These are phyloP conservation scores for Sphagnum contortum DNA, from an alignment of 225 moss, liverwort and hornwort species.

Conservation along the genomic window DNA sequence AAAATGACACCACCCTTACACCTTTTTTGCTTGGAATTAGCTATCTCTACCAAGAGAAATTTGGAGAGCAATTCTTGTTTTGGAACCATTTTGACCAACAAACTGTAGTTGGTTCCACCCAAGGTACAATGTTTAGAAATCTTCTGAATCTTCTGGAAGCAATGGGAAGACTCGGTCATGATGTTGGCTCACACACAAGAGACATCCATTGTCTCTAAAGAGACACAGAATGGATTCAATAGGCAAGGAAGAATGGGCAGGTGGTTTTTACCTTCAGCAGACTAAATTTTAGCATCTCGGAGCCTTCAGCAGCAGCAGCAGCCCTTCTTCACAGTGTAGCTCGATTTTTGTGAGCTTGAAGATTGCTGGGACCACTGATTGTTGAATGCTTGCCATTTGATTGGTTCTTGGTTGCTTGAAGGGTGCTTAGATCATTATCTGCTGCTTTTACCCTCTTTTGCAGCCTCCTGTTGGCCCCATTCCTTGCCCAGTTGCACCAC, in stretches of 20 bases:
- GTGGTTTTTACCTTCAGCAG: constrained; percentile 26
- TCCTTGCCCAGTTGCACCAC: constrained; percentile 40
- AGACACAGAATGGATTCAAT: background rate
- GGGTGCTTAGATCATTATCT: too few species aligned
- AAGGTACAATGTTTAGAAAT: too few species aligned
- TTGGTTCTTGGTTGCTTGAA: constrained; percentile 14
- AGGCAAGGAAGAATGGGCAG: too few species aligned
- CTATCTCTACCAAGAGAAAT: too few species aligned
- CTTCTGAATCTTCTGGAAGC: too few species aligned
- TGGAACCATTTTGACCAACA: too few species aligned
- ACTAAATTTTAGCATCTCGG: constrained; percentile 35
- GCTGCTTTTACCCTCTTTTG: constrained; percentile 22
- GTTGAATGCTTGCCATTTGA: constrained; percentile 11
- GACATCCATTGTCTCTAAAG: constrained; percentile 6
- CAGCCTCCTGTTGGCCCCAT: constrained; percentile 35
- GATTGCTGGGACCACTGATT: constrained; percentile 12
- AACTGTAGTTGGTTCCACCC: too few species aligned
- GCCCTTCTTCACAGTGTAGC: constrained; percentile 28
- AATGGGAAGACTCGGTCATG: too few species aligned
- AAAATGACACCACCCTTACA: too few species aligned
- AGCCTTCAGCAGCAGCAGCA: constrained; percentile 28
- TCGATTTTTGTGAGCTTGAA: constrained; percentile 22
- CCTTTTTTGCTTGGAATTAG: too few species aligned
- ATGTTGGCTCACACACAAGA: constrained; percentile 3
- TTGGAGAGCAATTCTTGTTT: too few species aligned